Base-by-base conservation (phyloP, 768 basidiomycete species). In the Nidularia pulvinata region DNA sequence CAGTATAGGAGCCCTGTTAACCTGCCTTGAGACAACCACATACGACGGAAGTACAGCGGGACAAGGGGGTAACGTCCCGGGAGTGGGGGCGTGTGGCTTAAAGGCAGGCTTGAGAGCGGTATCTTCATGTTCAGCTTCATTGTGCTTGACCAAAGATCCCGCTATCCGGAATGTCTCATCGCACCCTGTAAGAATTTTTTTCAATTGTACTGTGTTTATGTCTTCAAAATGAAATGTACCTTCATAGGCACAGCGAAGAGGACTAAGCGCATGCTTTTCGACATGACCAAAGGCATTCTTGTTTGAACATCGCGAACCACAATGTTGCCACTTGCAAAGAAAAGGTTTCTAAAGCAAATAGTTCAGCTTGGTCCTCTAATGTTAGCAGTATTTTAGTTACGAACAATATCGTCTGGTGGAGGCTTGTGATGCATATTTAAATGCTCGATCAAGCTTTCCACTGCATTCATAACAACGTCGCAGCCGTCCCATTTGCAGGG, bases 401-500 rank as follows among this genome's bases (percentile, higher is more conserved):
- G 10, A 46, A 46, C 45, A 4, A n/a, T n/a, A 22, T 11, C 35
- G 4, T 14, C 47, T 53, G 22, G 43, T 37, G 7, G 37, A 39
- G 61, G 63, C 42, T 58, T 58, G 49, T 73, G 72, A n/a, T 79
- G 77, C 22, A 58, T 52, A 47, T 66, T 66, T 34, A 85, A 64
- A 71, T 91, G 89, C 16, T 66, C 61, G 36, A 78, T 61, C 49
- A 89, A 64, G 44, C 69, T 74, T 43, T 76, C 69, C 5, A 71
- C 67, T 45, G 83, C 84, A 60, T 85, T 87, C 57, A 88, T 60
- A 11, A 82, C 58, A 42, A 71, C 72, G 54, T 72, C 73, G 65
- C 89, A 91, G 30, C 72, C 71, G 52, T 65, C 67, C 88, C 88
- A 91, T 63, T 72, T 74, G 67, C 88, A 91, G 9, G 65, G 69